A percentile compares a stretch with the other conserved stretches of the same genome.
These are phyloP conservation scores for Exserohilum rostratum DNA, from an alignment of 2,329 filamentous ascomycete species.

Conservation along the genomic window DNA sequence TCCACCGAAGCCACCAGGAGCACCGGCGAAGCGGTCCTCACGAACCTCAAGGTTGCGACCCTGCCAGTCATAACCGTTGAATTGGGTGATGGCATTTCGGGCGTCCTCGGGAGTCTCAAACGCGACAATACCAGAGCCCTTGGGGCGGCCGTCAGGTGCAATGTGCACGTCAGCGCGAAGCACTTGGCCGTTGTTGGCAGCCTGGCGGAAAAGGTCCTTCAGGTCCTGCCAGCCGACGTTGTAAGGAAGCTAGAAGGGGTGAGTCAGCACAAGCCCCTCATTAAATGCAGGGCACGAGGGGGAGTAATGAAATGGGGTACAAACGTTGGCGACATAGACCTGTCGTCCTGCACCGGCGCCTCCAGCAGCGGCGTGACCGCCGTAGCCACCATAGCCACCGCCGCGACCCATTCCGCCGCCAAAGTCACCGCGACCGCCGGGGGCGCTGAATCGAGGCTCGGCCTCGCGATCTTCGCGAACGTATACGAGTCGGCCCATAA, in stretches of 20 bases:
- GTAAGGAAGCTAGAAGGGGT: conserved; percentile 80
- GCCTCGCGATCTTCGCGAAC: conserved; percentile 99
- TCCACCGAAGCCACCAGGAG: conserved; percentile 49
- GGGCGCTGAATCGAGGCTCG: conserved; percentile 91
- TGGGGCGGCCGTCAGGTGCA: conserved; percentile 88
- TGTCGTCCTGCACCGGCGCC: conserved; percentile 76
- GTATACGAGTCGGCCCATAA: conserved; percentile 98
- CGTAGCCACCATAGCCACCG: conserved; percentile 55
- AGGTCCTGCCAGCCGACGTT: conserved; percentile 98
- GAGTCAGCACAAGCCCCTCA: conserved; percentile 33
- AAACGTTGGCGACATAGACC: conserved; percentile 97
- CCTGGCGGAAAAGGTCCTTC: conserved; percentile 98
- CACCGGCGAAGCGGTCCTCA: conserved; percentile 88
- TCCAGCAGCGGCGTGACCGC: conserved; percentile 62
- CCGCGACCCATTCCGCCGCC: conserved; percentile 46
- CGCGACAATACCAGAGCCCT: conserved; percentile 95
- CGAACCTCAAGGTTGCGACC: conserved; percentile 91
- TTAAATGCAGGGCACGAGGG: conserved; percentile 19
- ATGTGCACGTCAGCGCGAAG: conserved; percentile 95
- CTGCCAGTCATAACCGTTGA: conserved; percentile 99
- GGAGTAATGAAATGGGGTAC: conserved; percentile 57
- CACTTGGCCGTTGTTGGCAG: conserved; percentile 62
- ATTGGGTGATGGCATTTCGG: conserved; percentile 93
- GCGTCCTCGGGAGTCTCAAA: conserved; percentile 96
- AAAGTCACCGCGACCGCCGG: conserved; percentile 58